These are phyloP conservation scores for Hordeum pubiflorum DNA, from an alignment of 202 grass and related monocot species.

Conservation along the genomic window DNA sequence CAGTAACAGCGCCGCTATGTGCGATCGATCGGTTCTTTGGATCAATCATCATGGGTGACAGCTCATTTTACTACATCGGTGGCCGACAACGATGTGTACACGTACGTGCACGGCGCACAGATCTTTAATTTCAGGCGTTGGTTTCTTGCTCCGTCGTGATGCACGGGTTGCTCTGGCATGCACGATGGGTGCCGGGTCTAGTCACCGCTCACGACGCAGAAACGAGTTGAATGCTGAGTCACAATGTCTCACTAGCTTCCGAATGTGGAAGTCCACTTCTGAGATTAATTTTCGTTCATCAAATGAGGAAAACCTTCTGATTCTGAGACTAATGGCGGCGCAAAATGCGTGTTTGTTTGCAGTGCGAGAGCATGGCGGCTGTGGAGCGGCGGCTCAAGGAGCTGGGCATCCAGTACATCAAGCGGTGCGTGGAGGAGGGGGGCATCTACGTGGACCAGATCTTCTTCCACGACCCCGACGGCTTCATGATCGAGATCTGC, in stretches of 20 bases:
- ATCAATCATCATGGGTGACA: not conserved
- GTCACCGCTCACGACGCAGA: not conserved
- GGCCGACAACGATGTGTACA: not conserved
- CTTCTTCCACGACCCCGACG: constrained; percentile 93
- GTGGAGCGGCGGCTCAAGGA: constrained; percentile 72
- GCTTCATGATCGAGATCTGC: constrained; percentile 97
- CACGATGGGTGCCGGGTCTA: not conserved
- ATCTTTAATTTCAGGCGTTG: not conserved
- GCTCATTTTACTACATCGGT: not conserved
- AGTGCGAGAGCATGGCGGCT: constrained; percentile 90
- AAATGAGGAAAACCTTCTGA: no score
- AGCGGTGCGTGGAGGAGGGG: constrained; percentile 59
- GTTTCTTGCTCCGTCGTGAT: not conserved
- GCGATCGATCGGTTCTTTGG: not conserved
- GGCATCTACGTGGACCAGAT: constrained; percentile 81
- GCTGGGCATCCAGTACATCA: constrained; percentile 44
- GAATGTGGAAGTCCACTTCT: no score
- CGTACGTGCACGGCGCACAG: no score
- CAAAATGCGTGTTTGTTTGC: not conserved
- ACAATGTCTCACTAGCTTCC: not conserved
- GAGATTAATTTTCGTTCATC: no score
- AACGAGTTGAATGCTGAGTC: not conserved
- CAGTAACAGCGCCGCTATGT: no score
- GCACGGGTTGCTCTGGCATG: not conserved
- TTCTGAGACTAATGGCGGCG: not conserved